Evolutionary conservation across 345 rosid species (phyloP).

Genomic region (Raphanus sativus): DNA sequence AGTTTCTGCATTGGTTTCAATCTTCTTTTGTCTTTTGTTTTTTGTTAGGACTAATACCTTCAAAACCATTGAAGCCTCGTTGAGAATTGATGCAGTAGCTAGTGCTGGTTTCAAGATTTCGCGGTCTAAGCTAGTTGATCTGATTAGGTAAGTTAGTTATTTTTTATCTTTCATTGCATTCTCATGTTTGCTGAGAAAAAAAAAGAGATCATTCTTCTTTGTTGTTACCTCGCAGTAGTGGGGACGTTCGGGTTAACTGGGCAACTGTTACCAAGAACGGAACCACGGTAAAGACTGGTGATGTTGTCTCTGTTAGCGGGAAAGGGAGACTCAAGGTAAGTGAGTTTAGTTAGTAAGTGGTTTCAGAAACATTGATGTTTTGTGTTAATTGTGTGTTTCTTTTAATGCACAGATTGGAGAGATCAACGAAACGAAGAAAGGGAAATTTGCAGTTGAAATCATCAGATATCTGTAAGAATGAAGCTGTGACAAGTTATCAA

Average conservation of each 20-base stretch:
- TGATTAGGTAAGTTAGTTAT: conserved; percentile 59
- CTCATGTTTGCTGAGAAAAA: neutral
- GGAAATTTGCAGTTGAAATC: conserved; percentile 77
- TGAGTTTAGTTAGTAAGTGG: neutral
- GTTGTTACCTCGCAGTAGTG: conserved; percentile 43
- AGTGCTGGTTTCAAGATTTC: conserved; percentile 99
- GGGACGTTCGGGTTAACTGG: conserved; percentile 91
- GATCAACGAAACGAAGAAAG: conserved; percentile 71
- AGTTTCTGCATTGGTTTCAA: neutral
- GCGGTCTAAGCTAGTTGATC: conserved; percentile 72
- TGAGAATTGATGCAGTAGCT: conserved; percentile 90
- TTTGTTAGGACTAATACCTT: conserved; percentile 67
- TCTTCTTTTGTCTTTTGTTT: neutral
- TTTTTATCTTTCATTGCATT: neutral
- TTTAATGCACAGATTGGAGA: conserved; percentile 62
- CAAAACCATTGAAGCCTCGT: conserved; percentile 80
- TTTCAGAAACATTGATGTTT: neutral
- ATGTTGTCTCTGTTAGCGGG: conserved; percentile 82
- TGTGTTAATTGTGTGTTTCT: neutral
- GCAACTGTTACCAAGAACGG: conserved; percentile 70
- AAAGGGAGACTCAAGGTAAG: conserved; percentile 83
- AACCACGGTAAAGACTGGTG: conserved; percentile 67
- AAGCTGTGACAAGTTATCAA: conserved; percentile 37
- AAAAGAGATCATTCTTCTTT: neutral
- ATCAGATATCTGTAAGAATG: conserved; percentile 57